A percentile compares a stretch with the other conserved stretches of the same genome.
phyloP scores from a whole-genome alignment of 208 protist genomes.

The Trypanosoma brucei region DNA sequence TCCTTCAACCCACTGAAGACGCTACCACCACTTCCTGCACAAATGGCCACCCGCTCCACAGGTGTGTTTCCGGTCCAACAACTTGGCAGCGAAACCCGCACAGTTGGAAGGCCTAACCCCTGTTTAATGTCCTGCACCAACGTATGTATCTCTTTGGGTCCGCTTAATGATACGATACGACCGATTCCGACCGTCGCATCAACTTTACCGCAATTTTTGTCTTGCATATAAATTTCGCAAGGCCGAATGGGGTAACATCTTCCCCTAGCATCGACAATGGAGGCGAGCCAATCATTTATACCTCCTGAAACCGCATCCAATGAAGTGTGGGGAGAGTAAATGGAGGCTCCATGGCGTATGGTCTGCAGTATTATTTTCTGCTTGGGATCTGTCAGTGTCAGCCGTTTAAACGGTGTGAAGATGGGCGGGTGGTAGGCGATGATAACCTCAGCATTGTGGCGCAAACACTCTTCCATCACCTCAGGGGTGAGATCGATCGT shows the following conservation, averaged over 20 bases:
- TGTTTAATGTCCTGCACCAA: slow-evolving; percentile 65
- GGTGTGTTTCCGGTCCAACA: slow-evolving; percentile 29
- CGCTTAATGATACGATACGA: slow-evolving; percentile 45
- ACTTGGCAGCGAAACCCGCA: slow-evolving; percentile 69
- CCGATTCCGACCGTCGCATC: slow-evolving; percentile 37
- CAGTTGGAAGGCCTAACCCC: slow-evolving; percentile 43
- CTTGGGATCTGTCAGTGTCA: slow-evolving; percentile 68
- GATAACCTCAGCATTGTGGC: slow-evolving; percentile 63
- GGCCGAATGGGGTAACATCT: slow-evolving; percentile 37
- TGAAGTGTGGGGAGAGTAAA: slow-evolving; percentile 92
- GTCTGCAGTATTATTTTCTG: slow-evolving; percentile 67
- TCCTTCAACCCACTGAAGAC: slow-evolving; percentile 57
- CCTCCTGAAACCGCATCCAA: slow-evolving; percentile 75
- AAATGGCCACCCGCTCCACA: slow-evolving; percentile 74
- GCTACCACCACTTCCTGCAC: slow-evolving; percentile 78
- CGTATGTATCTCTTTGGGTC: slow-evolving; percentile 28
- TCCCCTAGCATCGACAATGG: slow-evolving; percentile 31
- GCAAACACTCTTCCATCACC: slow-evolving; percentile 86
- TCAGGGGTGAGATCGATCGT: slow-evolving; percentile 89
- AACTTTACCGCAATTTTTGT: slow-evolving; percentile 7
- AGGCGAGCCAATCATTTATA: slow-evolving; percentile 92
- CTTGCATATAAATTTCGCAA: slow-evolving; percentile 22
- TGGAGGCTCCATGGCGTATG: slow-evolving; percentile 69
- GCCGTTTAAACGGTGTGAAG: slow-evolving; percentile 77
- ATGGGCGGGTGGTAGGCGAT: slow-evolving; percentile 91